Evolutionary conservation across 176 grass and related monocot species (phyloP), one percentile per base, ranked within the genome.

Genomic region (Cymbopogon citratus): DNA sequence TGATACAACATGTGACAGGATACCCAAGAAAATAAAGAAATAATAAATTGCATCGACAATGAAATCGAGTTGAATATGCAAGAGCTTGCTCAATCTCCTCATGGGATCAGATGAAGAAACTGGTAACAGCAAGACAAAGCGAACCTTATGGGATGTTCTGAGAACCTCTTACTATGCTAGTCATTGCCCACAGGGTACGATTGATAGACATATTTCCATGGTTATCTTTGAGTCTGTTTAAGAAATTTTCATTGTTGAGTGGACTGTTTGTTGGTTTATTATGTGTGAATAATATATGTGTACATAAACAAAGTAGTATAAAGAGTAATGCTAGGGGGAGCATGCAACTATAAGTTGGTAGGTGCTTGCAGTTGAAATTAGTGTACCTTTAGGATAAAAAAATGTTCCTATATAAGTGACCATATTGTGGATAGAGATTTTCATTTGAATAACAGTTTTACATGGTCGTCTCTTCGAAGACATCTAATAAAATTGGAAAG

Each of bases 121-220:
- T 12, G 10, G 40, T 3, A 43, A 43, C 28, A 66, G 16, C 52
- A 43, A 28, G 29, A 87, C 74, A 1, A 93, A 87, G 74, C 69
- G 85, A 19, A 87, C 91, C 16, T 76, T 90, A 29, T 72, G 87
- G 23, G 52, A 51, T 27, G 38, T 90, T 19, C 85, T 84, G 6
- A 87, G 70, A 84, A 83, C 85, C 24, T 87, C 82, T 54, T 93
- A 82, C 48, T 93, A 90, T 73, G 77, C 41, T 75, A 33, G 68
- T 28, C 82, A 79, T 52, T 90, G 87, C 49, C 68, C 84, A 3
- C 19, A 74, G 1, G 5, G 40, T 57, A 15, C 24, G n/a, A 18
- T 93, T 1, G 49, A 85, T 28, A 74, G 4, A 28, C 91, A 93
- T 69, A 79, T 90, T 54, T 82, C 81, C 0, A 63, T 40, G 76